Percentiles rank a stretch among this genome's conserved stretches.
These are phyloP conservation scores for Arachis hypogaea DNA, from an alignment of 306 rosid species.

Conservation along the genomic window DNA sequence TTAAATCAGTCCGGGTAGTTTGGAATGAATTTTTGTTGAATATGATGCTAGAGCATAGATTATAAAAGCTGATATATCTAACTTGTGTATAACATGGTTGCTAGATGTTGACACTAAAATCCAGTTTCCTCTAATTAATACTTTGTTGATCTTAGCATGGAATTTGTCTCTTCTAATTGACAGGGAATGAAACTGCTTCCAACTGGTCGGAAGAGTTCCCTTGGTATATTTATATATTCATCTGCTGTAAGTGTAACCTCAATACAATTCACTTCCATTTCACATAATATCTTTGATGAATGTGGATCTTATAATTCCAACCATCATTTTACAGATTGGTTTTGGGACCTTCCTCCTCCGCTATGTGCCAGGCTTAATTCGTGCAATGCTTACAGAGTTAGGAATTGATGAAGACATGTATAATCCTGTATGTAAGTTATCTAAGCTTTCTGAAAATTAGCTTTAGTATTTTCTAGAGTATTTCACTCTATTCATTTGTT, in stretches of 20 bases:
- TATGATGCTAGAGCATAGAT: slow-evolving; percentile 8
- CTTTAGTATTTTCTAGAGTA: slow-evolving; percentile 26
- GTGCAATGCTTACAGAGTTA: slow-evolving; percentile 61
- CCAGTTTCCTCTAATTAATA: slow-evolving; percentile 8
- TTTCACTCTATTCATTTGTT: slow-evolving; percentile 2
- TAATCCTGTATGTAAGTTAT: slow-evolving; percentile 92
- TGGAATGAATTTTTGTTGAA: slow-evolving; percentile 26
- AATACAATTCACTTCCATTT: slow-evolving; percentile 19
- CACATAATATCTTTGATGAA: slow-evolving; percentile 30
- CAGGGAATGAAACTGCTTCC: slow-evolving; percentile 98
- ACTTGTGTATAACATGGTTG: slow-evolving; percentile 8
- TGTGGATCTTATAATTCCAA: slow-evolving; percentile 34
- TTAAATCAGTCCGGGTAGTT: slow-evolving; percentile 3
- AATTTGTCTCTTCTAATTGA: slow-evolving; percentile 45
- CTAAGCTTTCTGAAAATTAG: slow-evolving; percentile 44
- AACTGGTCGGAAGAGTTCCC: slow-evolving; percentile 84
- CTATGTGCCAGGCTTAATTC: slow-evolving; percentile 68
- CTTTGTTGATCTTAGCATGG: slow-evolving; percentile 25
- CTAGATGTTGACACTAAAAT: slow-evolving; percentile 21
- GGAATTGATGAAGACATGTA: slow-evolving; percentile 93
- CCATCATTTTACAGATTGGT: slow-evolving; percentile 66
- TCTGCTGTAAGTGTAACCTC: slow-evolving; percentile 63
- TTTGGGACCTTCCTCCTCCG: slow-evolving; percentile 78
- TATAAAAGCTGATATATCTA: slow-evolving; percentile 13
- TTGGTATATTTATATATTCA: slow-evolving; percentile 75